These are phyloP conservation scores for Phytopythium montanum DNA, from an alignment of 352 stramenopile species.

Conservation along the genomic window DNA sequence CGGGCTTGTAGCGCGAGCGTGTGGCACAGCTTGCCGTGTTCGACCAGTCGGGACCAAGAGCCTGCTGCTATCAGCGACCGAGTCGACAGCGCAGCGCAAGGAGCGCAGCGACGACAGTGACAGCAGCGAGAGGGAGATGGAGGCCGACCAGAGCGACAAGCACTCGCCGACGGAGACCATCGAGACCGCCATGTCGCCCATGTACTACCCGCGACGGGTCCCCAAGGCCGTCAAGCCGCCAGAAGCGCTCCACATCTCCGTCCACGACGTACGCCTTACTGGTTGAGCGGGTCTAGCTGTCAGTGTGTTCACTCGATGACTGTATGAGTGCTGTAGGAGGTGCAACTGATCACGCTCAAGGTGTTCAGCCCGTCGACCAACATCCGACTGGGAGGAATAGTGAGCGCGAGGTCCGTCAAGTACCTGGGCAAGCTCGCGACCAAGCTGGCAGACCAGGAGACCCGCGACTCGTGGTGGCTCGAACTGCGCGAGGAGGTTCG, in stretches of 20 bases:
- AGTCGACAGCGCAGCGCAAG: conserved; percentile 11
- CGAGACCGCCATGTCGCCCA: conserved; percentile 40
- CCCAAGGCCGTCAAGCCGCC: conserved; percentile 45
- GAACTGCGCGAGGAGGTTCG: conserved; percentile 94
- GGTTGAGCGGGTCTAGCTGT: conserved; percentile 2
- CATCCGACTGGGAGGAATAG: conserved; percentile 79
- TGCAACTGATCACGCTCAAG: conserved; percentile 94
- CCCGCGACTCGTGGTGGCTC: conserved; percentile 97
- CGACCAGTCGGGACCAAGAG: conserved; percentile 61
- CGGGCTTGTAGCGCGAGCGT: conserved; percentile 95
- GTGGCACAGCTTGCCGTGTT: conserved; percentile 91
- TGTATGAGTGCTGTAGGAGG: conserved; percentile 56
- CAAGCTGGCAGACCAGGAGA: conserved; percentile 97
- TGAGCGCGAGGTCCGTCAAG: conserved; percentile 86
- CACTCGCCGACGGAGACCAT: conserved; percentile 21
- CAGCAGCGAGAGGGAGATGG: conserved; percentile 26
- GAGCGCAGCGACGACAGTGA: conserved; percentile 33
- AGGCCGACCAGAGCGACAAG: conserved; percentile 32
- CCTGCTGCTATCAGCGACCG: conserved; percentile 8
- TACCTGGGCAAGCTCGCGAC: conserved; percentile 91
- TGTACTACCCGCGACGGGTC: conserved; percentile 48
- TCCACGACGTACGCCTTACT: conserved; percentile 47
- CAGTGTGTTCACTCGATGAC: background rate
- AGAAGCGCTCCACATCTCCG: conserved; percentile 70
- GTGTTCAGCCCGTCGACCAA: conserved; percentile 85